Evolutionary conservation across 495 filamentous ascomycete species (phyloP), one percentile per base, ranked within the genome.

Genomic region (Neurospora pannonica): DNA sequence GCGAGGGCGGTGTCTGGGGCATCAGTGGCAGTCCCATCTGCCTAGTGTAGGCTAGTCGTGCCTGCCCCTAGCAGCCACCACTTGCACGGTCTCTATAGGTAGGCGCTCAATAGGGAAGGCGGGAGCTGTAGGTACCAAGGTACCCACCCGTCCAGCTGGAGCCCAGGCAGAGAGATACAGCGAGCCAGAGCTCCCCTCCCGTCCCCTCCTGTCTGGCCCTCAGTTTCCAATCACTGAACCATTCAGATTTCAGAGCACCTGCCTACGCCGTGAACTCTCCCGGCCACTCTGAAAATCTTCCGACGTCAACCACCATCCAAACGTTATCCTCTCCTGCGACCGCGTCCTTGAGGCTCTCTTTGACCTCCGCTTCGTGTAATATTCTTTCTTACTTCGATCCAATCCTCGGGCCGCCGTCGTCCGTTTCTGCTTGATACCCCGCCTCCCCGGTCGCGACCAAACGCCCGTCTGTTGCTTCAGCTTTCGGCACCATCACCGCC

Each of bases 251-350:
- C 42, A 21, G 42, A 54, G 46, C 46, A 54, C 46, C 21, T 24
- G 46, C 46, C 46, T 24, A 54, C 46, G 46, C 46, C 46, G 21
- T 54, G 46, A 54, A 54, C 48, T 62, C 24, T 62, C 48, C 48
- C 48, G 48, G 48, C 48, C 48, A 31, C 24, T 62, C 73, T 74
- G 40, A 54, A 73, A 73, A 73, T 73, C 71, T 73, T 75, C 71
- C 71, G 72, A 73, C 74, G 11, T 40, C 74, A 69, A 71, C 37
- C 73, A 34, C 71, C 71, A 39, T 69, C 37, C 31, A 72, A 19
- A 38, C 54, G 28, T 73, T 73, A 69, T 38, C 42, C 42, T 38
- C 60, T 38, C 71, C 48, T 31, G 60, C 71, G 21, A 37, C 75
- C 70, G 71, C 70, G 28, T 38, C 31, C 21, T 67, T 19, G 38